Conservation (phyloP, 1,284 basidiomycete species). For the Neolentinus lepideus region DNA sequence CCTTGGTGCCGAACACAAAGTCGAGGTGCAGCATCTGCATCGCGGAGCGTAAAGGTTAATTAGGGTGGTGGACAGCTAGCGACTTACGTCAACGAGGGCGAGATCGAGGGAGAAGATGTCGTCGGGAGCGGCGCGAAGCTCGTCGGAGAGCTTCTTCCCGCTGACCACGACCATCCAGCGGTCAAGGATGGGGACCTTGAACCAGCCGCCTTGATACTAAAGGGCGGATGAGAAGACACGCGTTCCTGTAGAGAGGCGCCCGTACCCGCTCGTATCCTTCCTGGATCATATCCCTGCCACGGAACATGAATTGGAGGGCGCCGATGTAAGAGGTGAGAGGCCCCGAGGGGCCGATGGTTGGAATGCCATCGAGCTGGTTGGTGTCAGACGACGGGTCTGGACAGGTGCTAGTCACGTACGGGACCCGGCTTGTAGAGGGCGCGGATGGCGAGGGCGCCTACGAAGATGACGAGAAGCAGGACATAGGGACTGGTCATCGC, state of each 20-base stretch:
- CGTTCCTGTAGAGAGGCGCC: not conserved
- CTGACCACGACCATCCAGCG: conserved; percentile 25
- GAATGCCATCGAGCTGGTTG: not conserved
- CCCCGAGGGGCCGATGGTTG: not conserved
- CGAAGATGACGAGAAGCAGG: not conserved
- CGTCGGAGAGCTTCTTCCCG: conserved; percentile 23
- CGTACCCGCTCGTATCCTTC: conserved; percentile 8
- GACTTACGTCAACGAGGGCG: conserved; percentile 19
- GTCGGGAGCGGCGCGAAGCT: conserved; percentile 25
- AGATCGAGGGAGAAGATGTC: conserved; percentile 24
- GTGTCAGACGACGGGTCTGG: too few relatives aligned
- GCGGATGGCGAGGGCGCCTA: not conserved
- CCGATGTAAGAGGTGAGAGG: not conserved
- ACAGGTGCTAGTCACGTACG: too few relatives aligned
- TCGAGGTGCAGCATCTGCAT: not conserved
- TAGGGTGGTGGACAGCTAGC: not conserved
- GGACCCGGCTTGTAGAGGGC: not conserved
- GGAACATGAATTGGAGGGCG: not conserved
- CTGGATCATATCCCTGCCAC: not conserved
- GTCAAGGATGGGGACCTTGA: conserved; percentile 24
- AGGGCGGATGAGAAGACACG: not conserved
- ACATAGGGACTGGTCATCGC: not conserved
- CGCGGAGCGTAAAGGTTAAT: not conserved
- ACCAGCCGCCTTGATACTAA: conserved; percentile 19
- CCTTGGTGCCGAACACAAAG: not conserved